These are phyloP conservation scores for Penicillium psychrofluorescens DNA, from an alignment of 495 filamentous ascomycete genomes.

Conservation along the genomic window DNA sequence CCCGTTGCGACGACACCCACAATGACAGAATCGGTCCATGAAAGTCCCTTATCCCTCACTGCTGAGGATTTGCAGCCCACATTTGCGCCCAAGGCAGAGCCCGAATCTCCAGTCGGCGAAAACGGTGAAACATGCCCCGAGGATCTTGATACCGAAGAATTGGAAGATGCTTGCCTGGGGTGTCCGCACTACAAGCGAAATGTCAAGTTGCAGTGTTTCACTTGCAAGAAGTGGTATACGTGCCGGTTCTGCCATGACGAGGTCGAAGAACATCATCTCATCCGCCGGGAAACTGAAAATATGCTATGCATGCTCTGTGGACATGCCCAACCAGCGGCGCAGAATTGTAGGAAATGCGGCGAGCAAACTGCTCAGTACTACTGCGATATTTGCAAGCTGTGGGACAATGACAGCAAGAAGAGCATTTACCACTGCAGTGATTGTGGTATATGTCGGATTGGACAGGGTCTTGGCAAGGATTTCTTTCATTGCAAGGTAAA, in stretches of 20 bases:
- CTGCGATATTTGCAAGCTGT: slow-evolving; percentile 89
- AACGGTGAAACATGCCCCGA: slow-evolving; percentile 17
- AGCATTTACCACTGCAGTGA: slow-evolving; percentile 95
- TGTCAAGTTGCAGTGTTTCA: slow-evolving; percentile 87
- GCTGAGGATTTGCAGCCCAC: slow-evolving; percentile 66
- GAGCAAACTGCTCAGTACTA: slow-evolving; percentile 84
- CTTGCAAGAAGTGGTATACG: slow-evolving; percentile 87
- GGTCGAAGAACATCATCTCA: slow-evolving; percentile 72
- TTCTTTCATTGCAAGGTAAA: slow-evolving; percentile 95
- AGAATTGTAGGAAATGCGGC: slow-evolving; percentile 69
- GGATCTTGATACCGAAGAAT: slow-evolving; percentile 32
- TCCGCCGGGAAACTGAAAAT: slow-evolving; percentile 76
- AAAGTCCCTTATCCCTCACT: slow-evolving; percentile 60
- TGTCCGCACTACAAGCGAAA: slow-evolving; percentile 93
- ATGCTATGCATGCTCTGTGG: slow-evolving; percentile 99
- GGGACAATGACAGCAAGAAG: slow-evolving; percentile 88
- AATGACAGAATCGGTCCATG: slow-evolving; percentile 21
- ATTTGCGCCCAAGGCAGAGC: slow-evolving; percentile 48
- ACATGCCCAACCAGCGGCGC: slow-evolving; percentile 72
- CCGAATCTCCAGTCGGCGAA: slow-evolving; percentile 32
- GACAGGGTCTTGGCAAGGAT: slow-evolving; percentile 88
- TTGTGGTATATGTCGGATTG: slow-evolving; percentile 91
- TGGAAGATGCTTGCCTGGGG: slow-evolving; percentile 50
- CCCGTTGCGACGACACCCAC: slow-evolving; percentile 21
- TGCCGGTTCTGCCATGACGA: slow-evolving; percentile 94